Evolutionary conservation across 371 early-diverging fungal species (phyloP), one percentile per base, ranked within the genome.

Genomic region (Mortierella sp.): DNA sequence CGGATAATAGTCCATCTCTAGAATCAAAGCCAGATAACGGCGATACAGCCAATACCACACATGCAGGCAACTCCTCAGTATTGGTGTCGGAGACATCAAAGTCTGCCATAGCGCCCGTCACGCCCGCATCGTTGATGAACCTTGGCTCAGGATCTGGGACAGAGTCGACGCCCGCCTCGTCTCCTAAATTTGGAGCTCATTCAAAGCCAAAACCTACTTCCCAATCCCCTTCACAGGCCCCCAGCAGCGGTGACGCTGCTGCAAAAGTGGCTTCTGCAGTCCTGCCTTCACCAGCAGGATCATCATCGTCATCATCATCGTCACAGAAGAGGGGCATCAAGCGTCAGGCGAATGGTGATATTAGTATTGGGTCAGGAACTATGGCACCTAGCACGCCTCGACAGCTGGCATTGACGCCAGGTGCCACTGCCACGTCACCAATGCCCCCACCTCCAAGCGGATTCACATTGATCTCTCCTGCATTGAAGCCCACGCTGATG

Each of bases 111-210:
- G 90, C 89, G 24, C 93, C 91, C n/a, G 91, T 91, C 24, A 94
- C 92, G 1, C 93, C 93, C 3, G 89, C 92, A 10, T 85, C 91
- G 9, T 69, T 93, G 9, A 92, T 92, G 92, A 89, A 89, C 58
- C 60, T 92, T 13, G 88, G 89, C 22, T 78, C 84, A 3, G 88
- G 87, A 8, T 74, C 74, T 50, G 72, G 71, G 40, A 76, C 70
- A 13, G 82, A 70, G 33, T 64, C 68, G 19, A 74, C 79, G 10
- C 73, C 78, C 19, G 61, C 65, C 28, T 77, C 80, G 2, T 81
- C 82, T 36, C 82, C 82, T 41, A 81, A 81, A 63, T 72, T 76
- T 58, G 76, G 82, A 36, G 59, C 48, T 4, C 70, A 74, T 41
- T 57, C 67, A 10, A 79, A 78, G 63, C 22, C 72, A 16, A 71